Base-by-base conservation (phyloP, 2,329 filamentous ascomycete genomes). In the Pseudogymnoascus sp. region DNA sequence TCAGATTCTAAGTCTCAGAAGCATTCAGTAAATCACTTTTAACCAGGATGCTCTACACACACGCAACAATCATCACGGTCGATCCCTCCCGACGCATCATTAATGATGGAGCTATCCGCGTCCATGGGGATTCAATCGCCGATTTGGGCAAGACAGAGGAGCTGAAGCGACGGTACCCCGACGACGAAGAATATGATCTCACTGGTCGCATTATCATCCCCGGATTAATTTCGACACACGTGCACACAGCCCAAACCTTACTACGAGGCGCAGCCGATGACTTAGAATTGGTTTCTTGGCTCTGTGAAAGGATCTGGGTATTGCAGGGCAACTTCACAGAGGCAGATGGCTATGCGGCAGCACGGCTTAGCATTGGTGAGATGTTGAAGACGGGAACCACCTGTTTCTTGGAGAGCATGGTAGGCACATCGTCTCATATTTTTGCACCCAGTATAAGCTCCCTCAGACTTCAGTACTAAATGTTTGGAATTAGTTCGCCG, bases 41-140 rank as follows among this genome's bases (percentile, higher is more conserved):
- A 21, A n/a, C 4, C 25, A 66, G 62, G 35, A 77, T 77, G 69
- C 70, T 83, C 0, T 80, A 81, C 66, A 75, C 73, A 1, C 72
- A 81, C 66, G 80, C 77, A 7, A 82, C 79, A 2, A 78, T 84
- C 63, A 77, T 83, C 66, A 83, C 80, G 0, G 73, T 83, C 66
- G 80, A 82, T 67, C 59, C 72, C 28, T 66, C 67, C 14, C 74
- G 78, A 18, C 74, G 77, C 37, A 75, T 83, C 60, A 77, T 81
- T 63, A 69, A 75, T 4, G 74, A 82, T 65, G 80, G 80, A 12
- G 77, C 75, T 11, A 72, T 83, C 31, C 72, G 78, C 1, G 73
- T 81, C 4, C 63, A 72, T 5, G 73, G 69, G 31, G 66, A 72
- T 33, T 73, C 67, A 4, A 82, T 83, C 63, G 66, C 70, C 0